A percentile compares a stretch with the other conserved stretches of the same genome.
Conservation (phyloP, 1,284 basidiomycete genomes). For the Anthracocystis walkeri region DNA sequence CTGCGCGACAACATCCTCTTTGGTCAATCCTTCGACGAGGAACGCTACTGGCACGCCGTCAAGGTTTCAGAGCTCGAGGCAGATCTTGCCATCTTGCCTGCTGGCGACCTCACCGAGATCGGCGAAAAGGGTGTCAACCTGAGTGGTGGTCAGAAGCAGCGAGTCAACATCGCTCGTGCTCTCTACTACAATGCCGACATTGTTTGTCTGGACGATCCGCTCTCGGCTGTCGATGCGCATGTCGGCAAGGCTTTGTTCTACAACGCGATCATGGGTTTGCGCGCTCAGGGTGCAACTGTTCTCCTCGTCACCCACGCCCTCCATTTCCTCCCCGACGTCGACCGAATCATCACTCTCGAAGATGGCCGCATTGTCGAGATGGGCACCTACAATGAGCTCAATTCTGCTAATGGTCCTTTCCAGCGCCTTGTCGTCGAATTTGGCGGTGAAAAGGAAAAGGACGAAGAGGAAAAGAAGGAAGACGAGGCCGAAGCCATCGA, state of each 20-base stretch:
- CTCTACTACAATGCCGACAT: constrained; percentile 80
- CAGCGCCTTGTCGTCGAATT: constrained; percentile 71
- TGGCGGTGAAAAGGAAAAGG: constrained; percentile 65
- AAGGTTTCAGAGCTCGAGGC: constrained; percentile 68
- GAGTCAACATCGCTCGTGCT: constrained; percentile 80
- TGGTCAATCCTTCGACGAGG: constrained; percentile 72
- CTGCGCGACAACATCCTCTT: constrained; percentile 74
- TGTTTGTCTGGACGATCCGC: constrained; percentile 78
- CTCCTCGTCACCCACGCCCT: constrained; percentile 70
- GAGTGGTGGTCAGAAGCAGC: constrained; percentile 76
- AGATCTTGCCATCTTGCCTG: constrained; percentile 79
- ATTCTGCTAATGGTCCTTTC: constrained; percentile 74
- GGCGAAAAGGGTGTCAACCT: constrained; percentile 73
- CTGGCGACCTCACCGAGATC: constrained; percentile 78
- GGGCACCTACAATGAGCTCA: constrained; percentile 76
- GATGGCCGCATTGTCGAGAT: constrained; percentile 77
- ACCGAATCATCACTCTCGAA: constrained; percentile 80
- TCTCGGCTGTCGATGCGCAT: constrained; percentile 74
- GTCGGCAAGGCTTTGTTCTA: constrained; percentile 69
- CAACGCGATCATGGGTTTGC: constrained; percentile 63
- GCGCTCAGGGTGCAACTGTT: constrained; percentile 55
- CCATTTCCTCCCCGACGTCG: constrained; percentile 74
- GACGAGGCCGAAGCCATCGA: constrained; percentile 54
- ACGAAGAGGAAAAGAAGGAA: constrained; percentile 55
- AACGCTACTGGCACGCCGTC: constrained; percentile 70